Evolutionary conservation across 148 eudicot genomes (phyloP).

Genomic region (Nyssa sinensis): DNA sequence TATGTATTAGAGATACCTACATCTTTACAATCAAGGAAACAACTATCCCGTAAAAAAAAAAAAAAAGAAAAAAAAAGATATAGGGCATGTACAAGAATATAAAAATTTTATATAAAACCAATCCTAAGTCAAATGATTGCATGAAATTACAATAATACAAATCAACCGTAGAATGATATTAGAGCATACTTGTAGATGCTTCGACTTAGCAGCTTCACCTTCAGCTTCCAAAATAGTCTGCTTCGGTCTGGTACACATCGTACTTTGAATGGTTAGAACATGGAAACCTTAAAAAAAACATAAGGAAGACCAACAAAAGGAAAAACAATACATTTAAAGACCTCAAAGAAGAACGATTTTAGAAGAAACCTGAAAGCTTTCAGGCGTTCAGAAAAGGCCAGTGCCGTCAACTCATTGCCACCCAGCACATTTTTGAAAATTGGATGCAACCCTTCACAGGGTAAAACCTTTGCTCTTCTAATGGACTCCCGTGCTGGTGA

Average conservation of each 20-base stretch:
- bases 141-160: not conserved
- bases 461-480: constrained; percentile 68
- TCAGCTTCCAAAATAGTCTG: constrained; percentile 94
- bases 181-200: constrained; percentile 46
- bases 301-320: not conserved
- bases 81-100: not conserved
- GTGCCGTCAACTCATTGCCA: constrained; percentile 71
- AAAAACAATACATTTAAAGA: not conserved
- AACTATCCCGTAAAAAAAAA: not conserved
- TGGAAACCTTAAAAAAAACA: not conserved
- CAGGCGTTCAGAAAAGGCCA: constrained; percentile 85
- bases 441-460: constrained; percentile 94
- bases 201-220: constrained; percentile 77
- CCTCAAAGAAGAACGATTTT: not conserved
- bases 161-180: not conserved
- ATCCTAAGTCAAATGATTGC: not conserved
- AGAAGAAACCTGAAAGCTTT: constrained; percentile 70
- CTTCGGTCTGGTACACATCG: constrained; percentile 64
- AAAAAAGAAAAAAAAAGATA: not conserved
- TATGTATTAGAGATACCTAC: not conserved
- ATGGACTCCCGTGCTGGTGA: constrained; percentile 82
- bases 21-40: not conserved
- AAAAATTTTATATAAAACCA: not conserved
- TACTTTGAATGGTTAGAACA: constrained; percentile 3
- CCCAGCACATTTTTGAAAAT: constrained; percentile 57